Percentiles rank a stretch among this genome's conserved stretches.
Conservation (phyloP, 2,329 filamentous ascomycete genomes). For the Alternaria rosae region DNA sequence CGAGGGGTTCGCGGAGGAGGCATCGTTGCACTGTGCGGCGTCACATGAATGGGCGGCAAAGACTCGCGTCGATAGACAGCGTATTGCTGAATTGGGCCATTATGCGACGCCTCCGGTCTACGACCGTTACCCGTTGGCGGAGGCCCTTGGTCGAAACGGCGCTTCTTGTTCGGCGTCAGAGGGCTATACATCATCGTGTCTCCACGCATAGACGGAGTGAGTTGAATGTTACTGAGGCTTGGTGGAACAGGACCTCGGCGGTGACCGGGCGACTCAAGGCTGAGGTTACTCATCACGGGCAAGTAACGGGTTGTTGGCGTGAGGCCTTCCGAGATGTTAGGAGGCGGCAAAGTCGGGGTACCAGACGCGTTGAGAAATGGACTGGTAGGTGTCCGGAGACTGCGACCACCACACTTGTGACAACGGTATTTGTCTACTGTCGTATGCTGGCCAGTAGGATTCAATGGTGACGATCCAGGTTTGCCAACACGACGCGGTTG, state of each 20-base stretch:
- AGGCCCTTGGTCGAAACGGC: constrained; percentile 45
- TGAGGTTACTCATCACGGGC: constrained; percentile 51
- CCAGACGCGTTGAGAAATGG: constrained; percentile 58
- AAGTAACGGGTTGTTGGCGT: constrained; percentile 46
- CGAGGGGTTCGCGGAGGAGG: constrained; percentile 45
- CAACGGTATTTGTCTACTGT: constrained; percentile 63
- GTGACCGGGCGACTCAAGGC: constrained; percentile 47
- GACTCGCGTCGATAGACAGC: constrained; percentile 37
- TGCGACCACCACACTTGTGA: constrained; percentile 74
- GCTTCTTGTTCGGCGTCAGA: constrained; percentile 45
- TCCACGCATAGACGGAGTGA: constrained; percentile 30
- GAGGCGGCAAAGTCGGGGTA: constrained; percentile 52
- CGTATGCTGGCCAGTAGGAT: constrained; percentile 41
- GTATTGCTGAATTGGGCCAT: constrained; percentile 32
- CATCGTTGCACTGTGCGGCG: constrained; percentile 43
- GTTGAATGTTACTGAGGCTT: constrained; percentile 39
- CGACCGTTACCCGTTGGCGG: constrained; percentile 56
- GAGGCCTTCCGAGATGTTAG: constrained; percentile 40
- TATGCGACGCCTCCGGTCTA: constrained; percentile 63
- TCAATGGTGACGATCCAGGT: constrained; percentile 49
- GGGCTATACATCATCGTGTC: constrained; percentile 41
- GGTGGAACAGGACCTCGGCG: constrained; percentile 36
- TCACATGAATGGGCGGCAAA: constrained; percentile 43
- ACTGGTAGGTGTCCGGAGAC: constrained; percentile 68
- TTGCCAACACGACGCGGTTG: constrained; percentile 71